Conservation (phyloP, 1,284 basidiomycete species). For the Sphaerobolus stellatus region DNA sequence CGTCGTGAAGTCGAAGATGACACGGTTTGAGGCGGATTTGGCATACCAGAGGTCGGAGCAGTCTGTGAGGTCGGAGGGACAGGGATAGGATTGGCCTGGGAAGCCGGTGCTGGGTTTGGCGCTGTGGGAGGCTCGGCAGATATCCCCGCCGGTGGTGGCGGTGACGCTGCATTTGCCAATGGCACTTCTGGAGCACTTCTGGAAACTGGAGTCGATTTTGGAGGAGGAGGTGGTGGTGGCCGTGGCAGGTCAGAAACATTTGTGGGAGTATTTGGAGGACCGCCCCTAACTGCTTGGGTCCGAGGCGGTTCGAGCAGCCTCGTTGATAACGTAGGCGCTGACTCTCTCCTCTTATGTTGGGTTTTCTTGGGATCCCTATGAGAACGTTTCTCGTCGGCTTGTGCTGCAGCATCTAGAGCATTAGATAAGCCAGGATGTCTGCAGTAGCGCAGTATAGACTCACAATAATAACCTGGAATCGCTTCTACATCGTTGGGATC, state of each 20-base stretch:
- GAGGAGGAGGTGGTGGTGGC: neutral
- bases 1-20: constrained; percentile 8
- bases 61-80: neutral
- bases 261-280: neutral
- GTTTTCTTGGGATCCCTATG: too few relatives aligned
- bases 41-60: neutral
- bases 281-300: too few relatives aligned
- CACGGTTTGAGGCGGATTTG: constrained; percentile 15
- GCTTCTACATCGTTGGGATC: constrained; percentile 7
- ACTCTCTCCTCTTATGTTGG: neutral
- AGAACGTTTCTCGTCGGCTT: neutral
- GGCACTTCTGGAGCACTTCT: neutral
- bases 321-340: neutral
- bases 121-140: neutral
- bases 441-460: neutral
- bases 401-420: neutral
- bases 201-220: neutral
- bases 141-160: neutral
- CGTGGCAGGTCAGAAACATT: too few relatives aligned
- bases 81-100: too few relatives aligned
- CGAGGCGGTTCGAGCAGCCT: neutral
- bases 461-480: constrained; percentile 12
- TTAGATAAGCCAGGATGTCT: neutral
- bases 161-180: neutral
- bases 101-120: neutral